Conservation (phyloP, 2,329 filamentous ascomycete species). For the Curvularia hawaiiensis region DNA sequence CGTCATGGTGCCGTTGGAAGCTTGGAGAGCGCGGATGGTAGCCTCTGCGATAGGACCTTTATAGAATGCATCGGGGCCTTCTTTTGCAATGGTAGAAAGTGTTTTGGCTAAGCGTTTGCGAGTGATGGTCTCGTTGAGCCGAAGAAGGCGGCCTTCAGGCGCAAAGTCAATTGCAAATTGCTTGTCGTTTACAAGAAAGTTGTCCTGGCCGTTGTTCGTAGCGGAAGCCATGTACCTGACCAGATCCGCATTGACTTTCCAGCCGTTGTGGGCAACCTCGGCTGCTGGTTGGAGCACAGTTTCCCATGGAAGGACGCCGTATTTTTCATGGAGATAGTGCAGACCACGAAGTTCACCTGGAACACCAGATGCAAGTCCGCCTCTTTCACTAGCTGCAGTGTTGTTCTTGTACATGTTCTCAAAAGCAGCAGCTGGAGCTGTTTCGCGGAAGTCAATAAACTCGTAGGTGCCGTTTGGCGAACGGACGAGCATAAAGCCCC, state of each 20-base stretch:
- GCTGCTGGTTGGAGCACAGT: slow-evolving; percentile 76
- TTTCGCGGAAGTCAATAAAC: slow-evolving; percentile 87
- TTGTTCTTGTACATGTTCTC: slow-evolving; percentile 86
- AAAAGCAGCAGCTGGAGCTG: slow-evolving; percentile 79
- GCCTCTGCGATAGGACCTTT: slow-evolving; percentile 72
- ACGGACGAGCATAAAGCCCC: slow-evolving; percentile 86
- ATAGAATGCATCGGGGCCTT: slow-evolving; percentile 78
- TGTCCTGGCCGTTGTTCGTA: slow-evolving; percentile 46
- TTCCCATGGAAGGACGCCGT: slow-evolving; percentile 63
- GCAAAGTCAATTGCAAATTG: slow-evolving; percentile 90
- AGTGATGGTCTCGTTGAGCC: slow-evolving; percentile 77
- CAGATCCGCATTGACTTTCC: slow-evolving; percentile 74
- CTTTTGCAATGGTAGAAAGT: slow-evolving; percentile 74
- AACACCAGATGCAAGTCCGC: slow-evolving; percentile 71
- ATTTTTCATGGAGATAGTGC: slow-evolving; percentile 75
- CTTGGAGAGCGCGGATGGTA: slow-evolving; percentile 71
- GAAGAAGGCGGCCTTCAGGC: slow-evolving; percentile 74
- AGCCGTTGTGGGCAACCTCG: slow-evolving; percentile 63
- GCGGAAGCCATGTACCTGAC: slow-evolving; percentile 71
- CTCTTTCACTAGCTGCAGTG: slow-evolving; percentile 67
- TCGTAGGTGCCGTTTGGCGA: slow-evolving; percentile 77
- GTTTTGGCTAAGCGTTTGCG: slow-evolving; percentile 81
- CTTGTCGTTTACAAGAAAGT: slow-evolving; percentile 76
- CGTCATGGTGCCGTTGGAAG: slow-evolving; percentile 82
- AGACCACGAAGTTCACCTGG: slow-evolving; percentile 80